Evolutionary conservation across 192 early-diverging fungal genomes (phyloP), one percentile per base, ranked within the genome.

Genomic region (Rhizophagus sp.): DNA sequence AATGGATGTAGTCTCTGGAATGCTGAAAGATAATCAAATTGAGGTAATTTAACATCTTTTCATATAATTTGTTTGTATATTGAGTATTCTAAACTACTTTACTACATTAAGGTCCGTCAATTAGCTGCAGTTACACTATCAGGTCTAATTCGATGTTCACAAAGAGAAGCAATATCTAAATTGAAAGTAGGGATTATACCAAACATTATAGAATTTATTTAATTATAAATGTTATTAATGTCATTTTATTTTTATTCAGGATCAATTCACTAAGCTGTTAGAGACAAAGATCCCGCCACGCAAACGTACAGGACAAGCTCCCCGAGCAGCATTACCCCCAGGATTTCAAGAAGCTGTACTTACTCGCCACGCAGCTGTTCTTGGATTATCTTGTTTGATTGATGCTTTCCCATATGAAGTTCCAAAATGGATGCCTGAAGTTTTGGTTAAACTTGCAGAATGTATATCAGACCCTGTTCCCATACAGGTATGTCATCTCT

Each of bases 401-500:
- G 89, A 94, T 69, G 96, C 97, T 1, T 97, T 97, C 80, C 97
- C 97, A 4, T 99, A 99, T 82, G 94, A 94, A 19, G 91, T 99
- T 2, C 97, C 97, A 5, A 85, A 89, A 44, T 97, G 96, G 95
- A 88, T 98, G 91, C 97, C 97, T 4, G 86, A 87, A 62, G 91
- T 96, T 22, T 88, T 99, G 79, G 94, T 96, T 25, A 80, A 83
- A 76, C 82, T 99, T 30, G 89, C 96, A 8, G 81, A 83, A 13
- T 96, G 92, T 84, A 92, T 94, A 41, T 92, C 91, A 27, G 96
- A 97, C 77, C 94, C 94, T 11, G 91, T 90, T 12, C 95, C 97
- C 3, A 94, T 99, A 78, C 89, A 90, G 84, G 90, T 92, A 50
- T 19, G 1, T 30, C 30, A 10, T 9, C 27, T 22, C 10, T 75